Evolutionary conservation across 2,329 filamentous ascomycete species (phyloP).

Genomic region (Diaporthe longicolla): DNA sequence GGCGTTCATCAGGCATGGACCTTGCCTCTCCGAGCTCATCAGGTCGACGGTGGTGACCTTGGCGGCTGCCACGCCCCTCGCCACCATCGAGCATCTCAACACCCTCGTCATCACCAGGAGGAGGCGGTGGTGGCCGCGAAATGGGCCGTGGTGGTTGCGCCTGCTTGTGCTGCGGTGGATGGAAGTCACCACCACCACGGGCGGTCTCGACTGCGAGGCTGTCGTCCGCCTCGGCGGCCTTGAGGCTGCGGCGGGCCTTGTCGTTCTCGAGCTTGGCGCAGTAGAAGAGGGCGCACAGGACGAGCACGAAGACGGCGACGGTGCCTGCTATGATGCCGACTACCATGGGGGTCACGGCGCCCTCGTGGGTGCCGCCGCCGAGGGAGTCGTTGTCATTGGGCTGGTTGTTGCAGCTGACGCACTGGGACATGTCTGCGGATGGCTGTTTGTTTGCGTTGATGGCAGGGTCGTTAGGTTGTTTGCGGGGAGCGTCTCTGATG

Average conservation of each 20-base stretch:
- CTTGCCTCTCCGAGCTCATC: not conserved
- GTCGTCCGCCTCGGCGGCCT: conserved; percentile 13
- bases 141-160: not conserved
- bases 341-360: conserved; percentile 40
- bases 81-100: not conserved
- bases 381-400: conserved; percentile 40
- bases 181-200: not conserved
- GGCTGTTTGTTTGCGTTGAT: not conserved
- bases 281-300: conserved; percentile 42
- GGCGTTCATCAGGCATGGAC: not conserved
- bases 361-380: conserved; percentile 39
- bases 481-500: not conserved
- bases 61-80: not conserved
- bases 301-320: conserved; percentile 39
- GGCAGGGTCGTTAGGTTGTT: no score
- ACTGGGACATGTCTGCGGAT: conserved; percentile 38
- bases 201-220: not conserved
- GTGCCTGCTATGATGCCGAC: conserved; percentile 41
- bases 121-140: not conserved
- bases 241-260: conserved; percentile 23
- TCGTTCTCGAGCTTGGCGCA: conserved; percentile 43
- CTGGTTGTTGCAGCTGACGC: conserved; percentile 42
- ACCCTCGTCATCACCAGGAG: not conserved
- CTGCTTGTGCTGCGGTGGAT: not conserved
- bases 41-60: not conserved